Evolutionary conservation across 768 basidiomycete genomes (phyloP), one percentile per base, ranked within the genome.

Genomic region (Pleurotus ostreatus): DNA sequence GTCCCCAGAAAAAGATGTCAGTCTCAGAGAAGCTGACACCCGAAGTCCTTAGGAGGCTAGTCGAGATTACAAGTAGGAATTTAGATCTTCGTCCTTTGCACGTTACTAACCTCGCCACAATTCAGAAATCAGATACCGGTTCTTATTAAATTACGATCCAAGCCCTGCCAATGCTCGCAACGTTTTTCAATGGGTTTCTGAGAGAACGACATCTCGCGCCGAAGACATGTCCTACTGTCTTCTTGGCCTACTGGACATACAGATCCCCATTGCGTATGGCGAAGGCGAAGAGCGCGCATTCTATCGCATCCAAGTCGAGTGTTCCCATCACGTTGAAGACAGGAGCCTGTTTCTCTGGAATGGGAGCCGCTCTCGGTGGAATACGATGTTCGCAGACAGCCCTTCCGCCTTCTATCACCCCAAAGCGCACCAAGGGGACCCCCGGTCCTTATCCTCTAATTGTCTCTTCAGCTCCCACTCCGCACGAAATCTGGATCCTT

Each of bases 321-420:
- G n/a, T 7, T 20, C 20, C n/a, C n/a, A 44, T n/a, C 41, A 11
- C 5, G n/a, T n/a, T 13, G 41, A 44, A n/a, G 41, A 44, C 41
- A n/a, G n/a, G 41, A 44, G 41, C 11, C n/a, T 44, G n/a, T 44
- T 44, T 20, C n/a, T 44, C 13, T 44, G n/a, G n/a, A 20, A 44
- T 13, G 41, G 41, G n/a, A 13, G 20, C n/a, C 20, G n/a, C n/a
- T 44, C 41, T 15, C n/a, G n/a, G 15, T n/a, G n/a, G 20, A 44
- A 44, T 11, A n/a, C n/a, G 41, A n/a, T 44, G 41, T 20, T 44
- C 20, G 41, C 41, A 9, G n/a, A n/a, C 7, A 1, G 45, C 44
- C 2, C 55, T 56, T 20, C 57, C 57, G 12, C 66, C 71, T 1
- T 75, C 8, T 34, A 34, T 8, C 8, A 34, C 11, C 4, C 30